Percentiles rank a stretch among this genome's conserved stretches.
Conservation (phyloP, 2,329 filamentous ascomycete genomes). For the Talaromyces sp. region DNA sequence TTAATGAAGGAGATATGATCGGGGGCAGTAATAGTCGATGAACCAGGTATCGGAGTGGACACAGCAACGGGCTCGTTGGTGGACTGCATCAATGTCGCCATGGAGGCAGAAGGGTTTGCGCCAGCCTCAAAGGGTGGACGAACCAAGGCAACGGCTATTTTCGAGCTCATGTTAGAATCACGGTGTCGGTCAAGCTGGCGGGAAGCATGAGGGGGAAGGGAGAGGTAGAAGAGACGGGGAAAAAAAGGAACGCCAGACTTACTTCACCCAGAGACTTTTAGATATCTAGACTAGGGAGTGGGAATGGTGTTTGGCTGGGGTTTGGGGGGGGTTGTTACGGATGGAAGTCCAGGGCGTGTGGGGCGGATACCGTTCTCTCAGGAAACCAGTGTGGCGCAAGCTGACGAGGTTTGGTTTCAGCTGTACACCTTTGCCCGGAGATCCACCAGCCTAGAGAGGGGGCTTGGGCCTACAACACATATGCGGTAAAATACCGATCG, state of each 20-base stretch:
- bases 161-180: slow-evolving; percentile 40
- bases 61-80: slow-evolving; percentile 44
- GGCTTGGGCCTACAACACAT: slow-evolving; percentile 23
- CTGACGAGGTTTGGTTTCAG: slow-evolving; percentile 43
- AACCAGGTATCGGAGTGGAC: slow-evolving; percentile 37
- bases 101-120: slow-evolving; percentile 39
- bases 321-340: slow-evolving; percentile 17
- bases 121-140: slow-evolving; percentile 35
- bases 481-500: slow-evolving; percentile 34
- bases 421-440: slow-evolving; percentile 30
- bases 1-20: slow-evolving; percentile 40
- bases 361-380: slow-evolving; percentile 34
- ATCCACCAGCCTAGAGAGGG: slow-evolving; percentile 21
- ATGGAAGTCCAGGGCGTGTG: slow-evolving; percentile 35
- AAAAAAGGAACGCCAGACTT: slow-evolving; percentile 12
- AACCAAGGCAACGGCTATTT: slow-evolving; percentile 36
- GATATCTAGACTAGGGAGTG: slow-evolving; percentile 4
- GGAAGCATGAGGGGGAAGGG: not conserved
- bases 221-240: slow-evolving; percentile 3
- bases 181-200: not conserved
- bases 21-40: slow-evolving; percentile 30
- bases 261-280: slow-evolving; percentile 24
- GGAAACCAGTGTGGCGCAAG: slow-evolving; percentile 49
- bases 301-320: slow-evolving; percentile 2
- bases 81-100: slow-evolving; percentile 48